Evolutionary conservation across 495 filamentous ascomycete genomes (phyloP).

Genomic region (Hypoxylon subgilvum): DNA sequence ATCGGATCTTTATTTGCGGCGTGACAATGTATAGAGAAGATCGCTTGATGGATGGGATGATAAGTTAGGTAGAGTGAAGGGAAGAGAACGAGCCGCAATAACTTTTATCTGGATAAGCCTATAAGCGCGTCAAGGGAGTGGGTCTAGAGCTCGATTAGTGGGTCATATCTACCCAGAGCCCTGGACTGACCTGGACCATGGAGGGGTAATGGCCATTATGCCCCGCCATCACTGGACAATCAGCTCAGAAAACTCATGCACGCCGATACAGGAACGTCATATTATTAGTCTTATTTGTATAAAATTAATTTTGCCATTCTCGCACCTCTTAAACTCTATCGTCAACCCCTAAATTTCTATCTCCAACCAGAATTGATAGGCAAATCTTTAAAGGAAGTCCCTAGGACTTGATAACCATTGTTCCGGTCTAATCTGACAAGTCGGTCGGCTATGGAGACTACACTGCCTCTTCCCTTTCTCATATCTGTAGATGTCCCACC

Average conservation of each 20-base stretch:
- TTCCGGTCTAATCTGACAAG: constrained; percentile 1
- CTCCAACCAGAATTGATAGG: no score
- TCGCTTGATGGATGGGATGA: no score
- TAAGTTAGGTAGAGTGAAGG: no score
- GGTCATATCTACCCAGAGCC: not conserved
- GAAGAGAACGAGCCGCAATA: no score
- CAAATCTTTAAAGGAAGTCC: no score
- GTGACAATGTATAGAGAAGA: no score
- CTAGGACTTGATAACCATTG: not conserved
- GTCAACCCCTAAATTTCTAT: constrained; percentile 3
- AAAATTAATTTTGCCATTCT: constrained; percentile 14
- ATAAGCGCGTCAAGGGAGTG: not conserved
- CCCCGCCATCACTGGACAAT: constrained; percentile 36
- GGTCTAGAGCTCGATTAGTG: not conserved
- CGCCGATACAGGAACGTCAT: constrained; percentile 41
- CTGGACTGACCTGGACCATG: constrained; percentile 16
- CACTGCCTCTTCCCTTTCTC: constrained; percentile 62
- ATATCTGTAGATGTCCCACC: constrained; percentile 62
- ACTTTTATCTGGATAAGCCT: no score
- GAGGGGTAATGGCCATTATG: constrained; percentile 27
- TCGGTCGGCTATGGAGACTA: constrained; percentile 56
- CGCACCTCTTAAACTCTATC: constrained; percentile 4
- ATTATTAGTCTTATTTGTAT: no score
- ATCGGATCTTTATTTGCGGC: no score
- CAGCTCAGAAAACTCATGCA: not conserved